Evolutionary conservation across 192 early-diverging fungal species (phyloP).

Genomic region (Coemansia sp.): DNA sequence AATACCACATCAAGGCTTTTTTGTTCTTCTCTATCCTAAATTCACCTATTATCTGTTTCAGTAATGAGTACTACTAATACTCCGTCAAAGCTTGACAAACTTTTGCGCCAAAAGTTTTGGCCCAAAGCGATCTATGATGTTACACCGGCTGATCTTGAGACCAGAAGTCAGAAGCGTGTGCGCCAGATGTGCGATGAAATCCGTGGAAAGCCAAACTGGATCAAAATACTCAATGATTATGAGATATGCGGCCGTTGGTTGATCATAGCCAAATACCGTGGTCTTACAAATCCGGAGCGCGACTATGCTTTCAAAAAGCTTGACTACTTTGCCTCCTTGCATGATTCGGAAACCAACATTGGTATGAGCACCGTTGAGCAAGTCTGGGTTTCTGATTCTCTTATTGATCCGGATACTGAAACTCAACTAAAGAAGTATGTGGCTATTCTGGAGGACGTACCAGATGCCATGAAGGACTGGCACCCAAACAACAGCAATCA

Average conservation of each 20-base stretch:
- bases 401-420: slow-evolving; percentile 4
- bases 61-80: too few species aligned
- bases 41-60: too few species aligned
- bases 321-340: slow-evolving; percentile 26
- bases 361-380: slow-evolving; percentile 29
- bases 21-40: too few species aligned
- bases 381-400: slow-evolving; percentile 44
- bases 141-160: too few species aligned
- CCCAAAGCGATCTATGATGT: too few species aligned
- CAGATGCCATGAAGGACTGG: slow-evolving; percentile 48
- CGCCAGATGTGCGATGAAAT: too few species aligned
- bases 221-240: slow-evolving; percentile 18
- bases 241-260: slow-evolving; percentile 29
- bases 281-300: slow-evolving; percentile 38
- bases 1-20: too few species aligned
- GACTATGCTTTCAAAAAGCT: slow-evolving; percentile 46
- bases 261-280: slow-evolving; percentile 19
- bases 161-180: too few species aligned
- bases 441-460: slow-evolving; percentile 39
- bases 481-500: slow-evolving; percentile 48
- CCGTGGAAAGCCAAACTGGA: slow-evolving; percentile 54
- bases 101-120: too few species aligned
- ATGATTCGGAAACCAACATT: slow-evolving; percentile 16
- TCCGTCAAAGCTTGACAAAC: too few species aligned
- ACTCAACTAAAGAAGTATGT: slow-evolving; percentile 24